Evolutionary conservation across 148 eudicot genomes (phyloP), one percentile per base, ranked within the genome.

Genomic region (Linanthus parryae): DNA sequence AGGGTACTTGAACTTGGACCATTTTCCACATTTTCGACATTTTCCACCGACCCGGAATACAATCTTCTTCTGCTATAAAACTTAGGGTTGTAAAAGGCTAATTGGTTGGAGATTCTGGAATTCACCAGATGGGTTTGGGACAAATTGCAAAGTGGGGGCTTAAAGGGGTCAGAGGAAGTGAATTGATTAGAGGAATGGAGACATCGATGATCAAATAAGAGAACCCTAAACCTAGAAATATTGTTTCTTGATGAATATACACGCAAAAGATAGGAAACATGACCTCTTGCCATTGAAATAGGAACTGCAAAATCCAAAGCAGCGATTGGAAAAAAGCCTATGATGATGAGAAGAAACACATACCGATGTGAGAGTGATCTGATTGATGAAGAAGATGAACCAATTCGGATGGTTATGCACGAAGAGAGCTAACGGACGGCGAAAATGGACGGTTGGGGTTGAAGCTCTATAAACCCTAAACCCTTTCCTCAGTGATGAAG

Each of bases 221-320:
- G 48, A 46, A n/a, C 41, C 29, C 54, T 62, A 28, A 44, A 31
- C 51, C 44, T 54, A 43, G 48, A 45, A 5, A 53, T n/a, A 5
- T 48, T 53, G 28, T 42, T 47, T 48, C 28, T 58, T 30, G 68
- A 69, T 45, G 58, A 55, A 48, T 58, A 59, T 28, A 14, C 5
- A 15, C 65, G 57, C 5, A 61, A 16, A 10, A 70, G 38, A 70
- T 43, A 42, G 27, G 62, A 64, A 22, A 63, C 53, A 35, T 54
- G 33, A 30, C 71, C 68, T 73, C 61, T 68, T 14, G 60, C 73
- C 78, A 73, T 73, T 0, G 55, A 35, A 59, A 9, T 16, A 17
- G n/a, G 28, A 6, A 24, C 3, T 26, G 12, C 49, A 19, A 10
- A 3, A 37, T 19, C 30, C 15, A 35, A 5, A 15, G 33, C 5